A percentile compares a stretch with the other conserved stretches of the same genome.
phyloP scores from a whole-genome alignment of 192 early-diverging fungal species.

The Obelidium mucronatum region DNA sequence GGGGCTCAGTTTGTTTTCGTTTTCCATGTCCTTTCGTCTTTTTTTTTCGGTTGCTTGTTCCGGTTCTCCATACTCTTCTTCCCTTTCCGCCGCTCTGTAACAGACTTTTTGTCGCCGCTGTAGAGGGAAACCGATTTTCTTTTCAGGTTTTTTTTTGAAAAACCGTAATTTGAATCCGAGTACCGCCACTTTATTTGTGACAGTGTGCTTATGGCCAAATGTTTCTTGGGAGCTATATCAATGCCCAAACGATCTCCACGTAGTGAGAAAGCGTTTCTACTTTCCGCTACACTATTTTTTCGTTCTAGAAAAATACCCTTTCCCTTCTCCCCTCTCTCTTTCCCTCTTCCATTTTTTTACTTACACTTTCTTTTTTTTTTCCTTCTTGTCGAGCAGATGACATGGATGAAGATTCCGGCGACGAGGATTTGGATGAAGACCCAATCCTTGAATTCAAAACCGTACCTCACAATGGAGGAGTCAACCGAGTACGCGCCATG shows the following conservation, averaged over 20 bases:
- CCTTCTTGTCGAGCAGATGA: slow-evolving; percentile 49
- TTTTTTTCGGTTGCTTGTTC: slow-evolving; percentile 11
- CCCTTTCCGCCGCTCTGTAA: slow-evolving; percentile 3
- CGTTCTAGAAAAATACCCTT: slow-evolving; percentile 24
- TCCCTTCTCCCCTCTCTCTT: not conserved
- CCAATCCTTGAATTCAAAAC: slow-evolving; percentile 87
- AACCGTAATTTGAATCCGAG: no score
- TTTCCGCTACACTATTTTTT: slow-evolving; percentile 44
- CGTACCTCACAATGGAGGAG: slow-evolving; percentile 87
- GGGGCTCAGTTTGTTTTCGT: not conserved
- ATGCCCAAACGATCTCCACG: slow-evolving; percentile 41
- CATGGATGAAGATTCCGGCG: slow-evolving; percentile 74
- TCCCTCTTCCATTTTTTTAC: not conserved
- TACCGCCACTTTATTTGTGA: not conserved
- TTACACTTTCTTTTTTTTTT: not conserved
- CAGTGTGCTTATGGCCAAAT: slow-evolving; percentile 45
- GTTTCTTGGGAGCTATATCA: slow-evolving; percentile 36
- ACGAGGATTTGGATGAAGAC: slow-evolving; percentile 92
- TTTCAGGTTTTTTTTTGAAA: no score
- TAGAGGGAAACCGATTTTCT: not conserved
- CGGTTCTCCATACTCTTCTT: not conserved
- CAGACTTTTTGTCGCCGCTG: slow-evolving; percentile 12
- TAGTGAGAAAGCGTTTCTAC: slow-evolving; percentile 18
- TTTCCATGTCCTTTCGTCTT: slow-evolving; percentile 23
- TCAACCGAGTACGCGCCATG: slow-evolving; percentile 89